Conservation (phyloP, 225 moss, liverwort and hornwort species). For the Ulota crispa region DNA sequence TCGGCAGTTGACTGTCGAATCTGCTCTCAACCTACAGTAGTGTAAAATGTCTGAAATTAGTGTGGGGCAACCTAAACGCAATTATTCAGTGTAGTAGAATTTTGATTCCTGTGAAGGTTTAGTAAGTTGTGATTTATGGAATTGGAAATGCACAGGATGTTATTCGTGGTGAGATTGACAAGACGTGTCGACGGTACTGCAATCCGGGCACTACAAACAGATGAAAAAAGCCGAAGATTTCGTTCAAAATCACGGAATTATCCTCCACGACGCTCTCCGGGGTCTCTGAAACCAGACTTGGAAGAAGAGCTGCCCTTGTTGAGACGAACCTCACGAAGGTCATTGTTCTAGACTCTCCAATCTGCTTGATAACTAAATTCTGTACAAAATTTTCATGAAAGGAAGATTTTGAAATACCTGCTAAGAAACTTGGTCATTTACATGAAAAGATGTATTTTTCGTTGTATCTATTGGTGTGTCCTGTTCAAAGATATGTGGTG, state of each 20-base stretch:
- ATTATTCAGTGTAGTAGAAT: background rate
- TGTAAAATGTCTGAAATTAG: no score
- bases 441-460: background rate
- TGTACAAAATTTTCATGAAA: background rate
- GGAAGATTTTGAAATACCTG: background rate
- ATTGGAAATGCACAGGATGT: slow-evolving; percentile 28
- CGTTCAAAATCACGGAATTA: slow-evolving; percentile 34
- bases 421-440: background rate
- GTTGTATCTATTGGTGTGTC: background rate
- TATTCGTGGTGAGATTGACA: slow-evolving; percentile 9
- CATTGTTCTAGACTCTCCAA: background rate
- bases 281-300: slow-evolving; percentile 26
- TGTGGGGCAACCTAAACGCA: no score
- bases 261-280: slow-evolving; percentile 29
- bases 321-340: slow-evolving; percentile 42
- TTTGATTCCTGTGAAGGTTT: background rate
- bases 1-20: no score
- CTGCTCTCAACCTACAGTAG: no score
- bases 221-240: slow-evolving; percentile 44
- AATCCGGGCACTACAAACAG: slow-evolving; percentile 44
- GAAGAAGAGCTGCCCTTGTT: slow-evolving; percentile 50
- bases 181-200: slow-evolving; percentile 12
- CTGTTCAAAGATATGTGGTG: background rate
- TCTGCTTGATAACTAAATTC: background rate
- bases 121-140: background rate